These are phyloP conservation scores for Suillus subaureus DNA, from an alignment of 768 basidiomycete species.

Conservation along the genomic window DNA sequence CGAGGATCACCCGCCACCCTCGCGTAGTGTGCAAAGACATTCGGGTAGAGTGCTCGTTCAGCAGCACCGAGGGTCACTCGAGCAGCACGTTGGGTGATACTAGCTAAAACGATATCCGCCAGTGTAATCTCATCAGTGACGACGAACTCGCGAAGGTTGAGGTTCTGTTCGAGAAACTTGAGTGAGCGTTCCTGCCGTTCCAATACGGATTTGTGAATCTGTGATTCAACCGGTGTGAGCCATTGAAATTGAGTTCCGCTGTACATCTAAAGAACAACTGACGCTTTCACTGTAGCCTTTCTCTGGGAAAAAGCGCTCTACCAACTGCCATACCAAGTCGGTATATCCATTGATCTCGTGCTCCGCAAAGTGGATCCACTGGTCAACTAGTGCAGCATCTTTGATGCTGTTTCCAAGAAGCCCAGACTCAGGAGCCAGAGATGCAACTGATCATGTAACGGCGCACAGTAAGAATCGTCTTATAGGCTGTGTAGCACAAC, in stretches of 20 bases:
- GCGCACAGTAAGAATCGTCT: neutral
- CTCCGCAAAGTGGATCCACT: constrained; percentile 34
- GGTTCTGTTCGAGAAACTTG: constrained; percentile 27
- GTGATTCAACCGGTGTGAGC: neutral
- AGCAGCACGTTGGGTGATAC: constrained; percentile 25
- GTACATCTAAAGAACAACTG: neutral
- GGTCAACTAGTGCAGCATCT: constrained; percentile 32
- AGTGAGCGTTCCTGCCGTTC: constrained; percentile 27
- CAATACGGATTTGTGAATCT: constrained; percentile 22
- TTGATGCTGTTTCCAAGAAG: constrained; percentile 24
- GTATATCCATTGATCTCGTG: constrained; percentile 26
- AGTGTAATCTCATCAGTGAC: constrained; percentile 29
- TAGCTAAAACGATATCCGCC: constrained; percentile 29
- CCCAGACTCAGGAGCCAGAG: constrained; percentile 27
- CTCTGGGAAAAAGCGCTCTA: constrained; percentile 16
- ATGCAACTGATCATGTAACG: constrained; percentile 16
- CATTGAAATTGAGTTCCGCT: too few species aligned
- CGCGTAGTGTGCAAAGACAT: constrained; percentile 28
- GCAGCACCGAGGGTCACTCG: constrained; percentile 26
- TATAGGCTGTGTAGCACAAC: neutral
- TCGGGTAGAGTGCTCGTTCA: constrained; percentile 29
- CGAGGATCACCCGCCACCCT: constrained; percentile 23
- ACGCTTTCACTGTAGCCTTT: constrained; percentile 28
- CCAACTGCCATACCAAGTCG: constrained; percentile 22
- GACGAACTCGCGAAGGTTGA: constrained; percentile 26